Evolutionary conservation across 768 basidiomycete species (phyloP), one percentile per base, ranked within the genome.

Genomic region (Lentinula raphanica): DNA sequence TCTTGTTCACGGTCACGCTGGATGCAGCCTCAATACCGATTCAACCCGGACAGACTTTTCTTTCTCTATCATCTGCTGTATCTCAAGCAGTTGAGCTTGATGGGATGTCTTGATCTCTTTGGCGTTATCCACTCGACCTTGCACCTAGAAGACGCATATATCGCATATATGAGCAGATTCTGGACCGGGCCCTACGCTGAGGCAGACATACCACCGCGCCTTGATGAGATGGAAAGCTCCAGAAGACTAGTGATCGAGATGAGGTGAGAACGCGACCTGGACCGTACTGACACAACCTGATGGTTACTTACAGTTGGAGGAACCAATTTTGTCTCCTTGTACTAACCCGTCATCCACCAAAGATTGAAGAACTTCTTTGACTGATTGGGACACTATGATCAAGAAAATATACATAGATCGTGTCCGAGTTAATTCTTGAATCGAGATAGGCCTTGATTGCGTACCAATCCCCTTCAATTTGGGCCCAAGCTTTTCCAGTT

Each of bases 201-300:
- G 23, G 39, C n/a, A n/a, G 49, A 59, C 71, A 23, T 59, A 94
- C 94, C 65, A 86, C 78, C 7, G 87, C 83, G 3, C 94, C 93
- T 46, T 84, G 82, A 59, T 94, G 91, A 1, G 92, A 94, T 15
- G 94, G 94, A 68, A 97, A 96, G 66, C 91, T 91, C 94, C 94
- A 97, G 70, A 92, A 96, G 72, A 95, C 94, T 95, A 55, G 51
- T 23, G 9, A 19, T 12, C 25, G 15, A 8, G 28, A 54, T 25
- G n/a, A 38, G 17, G 17, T 35, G 17, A 23, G 19, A 32, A 3
- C 21, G 0, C 12, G 12, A 39, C 4, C 7, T n/a, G 15, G 29
- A n/a, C 15, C 6, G 21, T 36, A 9, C 11, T n/a, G n/a, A n/a
- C n/a, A 40, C 15, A 19, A 40, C 15, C 19, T 3, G 2, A 23